Conservation (phyloP, 2,329 filamentous ascomycete genomes). For the Fusarium bactridioides region DNA sequence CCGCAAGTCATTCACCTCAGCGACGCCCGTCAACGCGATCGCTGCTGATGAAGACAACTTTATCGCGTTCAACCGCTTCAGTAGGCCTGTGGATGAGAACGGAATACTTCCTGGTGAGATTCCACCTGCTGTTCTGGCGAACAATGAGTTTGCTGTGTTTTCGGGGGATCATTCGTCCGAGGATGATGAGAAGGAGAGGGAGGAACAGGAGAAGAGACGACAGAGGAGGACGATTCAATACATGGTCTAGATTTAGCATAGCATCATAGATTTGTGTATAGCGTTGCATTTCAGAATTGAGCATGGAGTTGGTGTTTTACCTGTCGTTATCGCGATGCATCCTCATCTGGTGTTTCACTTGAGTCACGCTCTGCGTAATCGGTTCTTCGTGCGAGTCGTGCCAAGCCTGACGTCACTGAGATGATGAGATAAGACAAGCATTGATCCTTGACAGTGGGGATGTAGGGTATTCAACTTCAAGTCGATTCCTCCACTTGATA, state of each 20-base stretch:
- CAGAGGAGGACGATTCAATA: constrained; percentile 11
- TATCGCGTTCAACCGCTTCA: constrained; percentile 59
- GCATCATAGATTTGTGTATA: neutral
- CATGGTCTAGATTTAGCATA: constrained; percentile 1
- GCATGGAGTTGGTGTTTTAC: neutral
- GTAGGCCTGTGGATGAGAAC: constrained; percentile 42
- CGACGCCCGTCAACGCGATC: constrained; percentile 50
- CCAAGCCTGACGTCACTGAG: neutral
- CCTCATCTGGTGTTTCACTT: neutral
- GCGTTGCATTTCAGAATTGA: neutral
- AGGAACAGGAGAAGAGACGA: constrained; percentile 13
- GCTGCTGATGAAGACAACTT: constrained; percentile 49
- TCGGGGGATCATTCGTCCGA: constrained; percentile 4
- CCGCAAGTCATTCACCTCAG: constrained; percentile 46
- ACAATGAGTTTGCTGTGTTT: constrained; percentile 22
- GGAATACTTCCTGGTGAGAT: neutral
- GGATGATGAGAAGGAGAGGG: constrained; percentile 7
- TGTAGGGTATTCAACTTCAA: neutral
- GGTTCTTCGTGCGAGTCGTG: neutral
- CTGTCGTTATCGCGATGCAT: neutral
- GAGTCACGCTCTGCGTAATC: neutral
- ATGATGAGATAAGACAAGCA: neutral
- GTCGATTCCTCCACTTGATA: neutral
- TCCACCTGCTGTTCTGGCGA: neutral
- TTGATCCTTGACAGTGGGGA: fast-evolving